These are phyloP conservation scores for Cadophora luteo-olivacea DNA, from an alignment of 2,329 filamentous ascomycete species.

Conservation along the genomic window DNA sequence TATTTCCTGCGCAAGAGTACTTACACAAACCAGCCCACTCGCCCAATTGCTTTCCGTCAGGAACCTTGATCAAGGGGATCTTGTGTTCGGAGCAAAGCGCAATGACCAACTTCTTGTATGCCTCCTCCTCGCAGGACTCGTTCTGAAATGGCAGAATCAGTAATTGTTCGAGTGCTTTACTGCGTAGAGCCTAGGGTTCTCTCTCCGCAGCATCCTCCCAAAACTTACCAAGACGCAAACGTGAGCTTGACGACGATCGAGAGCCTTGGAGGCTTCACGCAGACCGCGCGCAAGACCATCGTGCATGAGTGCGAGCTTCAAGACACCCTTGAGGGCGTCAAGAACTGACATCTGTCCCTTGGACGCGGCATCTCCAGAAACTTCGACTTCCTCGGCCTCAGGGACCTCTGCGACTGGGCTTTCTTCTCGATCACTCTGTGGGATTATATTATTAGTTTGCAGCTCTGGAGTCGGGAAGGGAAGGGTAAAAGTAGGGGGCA, in stretches of 20 bases:
- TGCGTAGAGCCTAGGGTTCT: not conserved
- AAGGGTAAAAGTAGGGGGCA: not conserved
- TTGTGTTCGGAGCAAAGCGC: conserved; percentile 99
- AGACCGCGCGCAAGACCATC: conserved; percentile 98
- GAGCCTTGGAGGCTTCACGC: conserved; percentile 97
- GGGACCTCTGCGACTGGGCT: conserved; percentile 85
- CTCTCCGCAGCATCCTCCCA: not conserved
- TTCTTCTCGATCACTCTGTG: conserved; percentile 99
- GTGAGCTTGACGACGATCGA: conserved; percentile 98
- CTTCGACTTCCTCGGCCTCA: conserved; percentile 89
- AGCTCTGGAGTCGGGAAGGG: not conserved
- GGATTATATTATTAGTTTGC: conserved; percentile 11
- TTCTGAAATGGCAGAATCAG: conserved; percentile 48
- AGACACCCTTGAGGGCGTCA: conserved; percentile 97
- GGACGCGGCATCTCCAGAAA: conserved; percentile 84
- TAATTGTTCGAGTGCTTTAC: no score
- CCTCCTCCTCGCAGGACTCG: conserved; percentile 99
- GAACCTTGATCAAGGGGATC: conserved; percentile 99
- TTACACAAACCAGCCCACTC: conserved; percentile 99
- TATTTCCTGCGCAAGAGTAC: conserved; percentile 51
- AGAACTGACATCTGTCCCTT: conserved; percentile 97
- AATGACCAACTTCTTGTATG: conserved; percentile 99
- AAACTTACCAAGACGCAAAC: conserved; percentile 83
- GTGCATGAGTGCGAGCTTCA: conserved; percentile 99
- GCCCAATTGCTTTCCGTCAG: conserved; percentile 98